Percentiles rank a stretch among this genome's conserved stretches.
phyloP scores from a whole-genome alignment of 2,329 filamentous ascomycete genomes.

The Penicillium sp. region DNA sequence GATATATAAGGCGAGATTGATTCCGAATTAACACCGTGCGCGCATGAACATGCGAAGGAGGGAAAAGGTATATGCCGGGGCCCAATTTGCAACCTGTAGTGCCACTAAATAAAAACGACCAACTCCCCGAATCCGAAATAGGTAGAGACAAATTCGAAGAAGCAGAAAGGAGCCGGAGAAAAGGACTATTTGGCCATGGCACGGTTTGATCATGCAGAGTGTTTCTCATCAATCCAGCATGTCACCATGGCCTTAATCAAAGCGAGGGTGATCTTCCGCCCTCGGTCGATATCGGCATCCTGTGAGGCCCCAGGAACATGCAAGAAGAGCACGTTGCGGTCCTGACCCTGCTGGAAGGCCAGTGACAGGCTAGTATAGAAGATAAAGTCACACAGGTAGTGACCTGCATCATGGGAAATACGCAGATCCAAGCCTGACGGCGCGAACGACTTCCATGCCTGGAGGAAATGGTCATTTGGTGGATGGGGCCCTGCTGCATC shows the following conservation, averaged over 20 bases:
- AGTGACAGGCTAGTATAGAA: constrained; percentile 65
- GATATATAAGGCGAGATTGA: too few relatives aligned
- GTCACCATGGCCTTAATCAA: constrained; percentile 44
- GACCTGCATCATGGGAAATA: constrained; percentile 67
- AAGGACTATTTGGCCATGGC: not conserved
- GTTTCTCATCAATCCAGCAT: constrained; percentile 38
- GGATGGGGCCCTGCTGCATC: constrained; percentile 25
- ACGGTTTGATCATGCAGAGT: constrained; percentile 3
- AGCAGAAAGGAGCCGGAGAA: not conserved
- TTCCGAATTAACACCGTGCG: too few relatives aligned
- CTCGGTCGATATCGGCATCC: constrained; percentile 44
- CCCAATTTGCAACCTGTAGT: too few relatives aligned
- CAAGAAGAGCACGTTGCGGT: constrained; percentile 61
- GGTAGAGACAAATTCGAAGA: not conserved
- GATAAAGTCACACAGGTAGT: constrained; percentile 75
- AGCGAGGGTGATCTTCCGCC: constrained; percentile 41
- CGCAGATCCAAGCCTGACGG: constrained; percentile 44
- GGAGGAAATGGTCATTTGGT: constrained; percentile 35
- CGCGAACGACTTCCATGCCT: constrained; percentile 34
- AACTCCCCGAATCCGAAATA: too few relatives aligned
- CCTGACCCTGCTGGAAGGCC: constrained; percentile 30
- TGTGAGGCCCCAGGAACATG: constrained; percentile 66
- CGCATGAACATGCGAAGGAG: too few relatives aligned
- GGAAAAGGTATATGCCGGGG: too few relatives aligned
- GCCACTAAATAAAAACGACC: too few relatives aligned